Evolutionary conservation across 2,329 filamentous ascomycete species (phyloP).

Genomic region (Arthroderma sp.): DNA sequence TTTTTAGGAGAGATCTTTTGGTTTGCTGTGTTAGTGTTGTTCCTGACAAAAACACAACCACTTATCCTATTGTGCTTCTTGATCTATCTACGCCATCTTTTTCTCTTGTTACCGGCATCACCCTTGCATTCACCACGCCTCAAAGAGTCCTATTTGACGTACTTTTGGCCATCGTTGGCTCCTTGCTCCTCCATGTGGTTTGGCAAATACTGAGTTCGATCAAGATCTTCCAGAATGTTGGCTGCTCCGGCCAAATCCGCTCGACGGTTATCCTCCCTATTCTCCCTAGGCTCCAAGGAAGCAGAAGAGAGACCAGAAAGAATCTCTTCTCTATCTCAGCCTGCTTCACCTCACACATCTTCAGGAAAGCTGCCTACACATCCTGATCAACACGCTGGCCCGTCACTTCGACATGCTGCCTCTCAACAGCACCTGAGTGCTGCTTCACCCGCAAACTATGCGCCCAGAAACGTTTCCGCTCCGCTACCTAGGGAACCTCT

Average conservation of each 20-base stretch:
- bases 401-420: slow-evolving; percentile 7
- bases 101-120: no score
- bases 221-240: slow-evolving; percentile 10
- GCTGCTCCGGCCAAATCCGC: slow-evolving; percentile 31
- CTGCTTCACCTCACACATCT: slow-evolving; percentile 18
- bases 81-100: no score
- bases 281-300: slow-evolving; percentile 27
- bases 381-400: slow-evolving; percentile 7
- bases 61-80: no score
- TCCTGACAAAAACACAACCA: no score
- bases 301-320: slow-evolving; percentile 11
- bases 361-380: slow-evolving; percentile 12
- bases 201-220: no score
- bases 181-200: no score
- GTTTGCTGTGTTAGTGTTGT: no score
- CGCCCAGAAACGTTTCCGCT: slow-evolving; percentile 11
- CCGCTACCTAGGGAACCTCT: slow-evolving; percentile 10
- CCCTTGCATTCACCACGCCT: no score
- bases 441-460: neutral
- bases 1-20: no score
- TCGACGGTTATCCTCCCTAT: slow-evolving; percentile 34
- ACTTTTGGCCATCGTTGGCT: no score
- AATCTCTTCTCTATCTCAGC: slow-evolving; percentile 2
- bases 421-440: slow-evolving; percentile 10
- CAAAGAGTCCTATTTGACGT: no score